Conservation (phyloP, 2,329 filamentous ascomycete genomes). For the Neofusicoccum cordaticola region DNA sequence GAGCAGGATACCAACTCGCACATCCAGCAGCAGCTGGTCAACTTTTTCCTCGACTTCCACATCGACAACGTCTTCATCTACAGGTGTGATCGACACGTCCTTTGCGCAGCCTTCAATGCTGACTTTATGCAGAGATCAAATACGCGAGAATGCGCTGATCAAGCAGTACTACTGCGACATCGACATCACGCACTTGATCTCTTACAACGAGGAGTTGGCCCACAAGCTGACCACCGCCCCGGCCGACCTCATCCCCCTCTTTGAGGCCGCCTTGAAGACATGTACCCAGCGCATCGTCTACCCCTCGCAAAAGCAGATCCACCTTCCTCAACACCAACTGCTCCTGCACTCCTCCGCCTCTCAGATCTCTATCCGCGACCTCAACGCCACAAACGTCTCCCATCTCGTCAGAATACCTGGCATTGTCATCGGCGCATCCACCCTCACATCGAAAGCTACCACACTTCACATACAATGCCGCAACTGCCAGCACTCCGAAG, state of each 20-base stretch:
- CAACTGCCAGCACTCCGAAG: conserved; percentile 71
- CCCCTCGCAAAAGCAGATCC: conserved; percentile 64
- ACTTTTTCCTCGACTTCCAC: conserved; percentile 90
- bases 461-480: conserved; percentile 82
- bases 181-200: conserved; percentile 92
- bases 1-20: conserved; percentile 34
- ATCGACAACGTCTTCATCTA: conserved; percentile 95
- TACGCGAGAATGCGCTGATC: conserved; percentile 88
- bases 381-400: conserved; percentile 89
- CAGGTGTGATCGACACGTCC: conserved; percentile 55
- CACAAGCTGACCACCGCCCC: conserved; percentile 87
- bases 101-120: conserved; percentile 26
- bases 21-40: conserved; percentile 75
- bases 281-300: conserved; percentile 94
- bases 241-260: conserved; percentile 87
- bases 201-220: conserved; percentile 91
- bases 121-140: conserved; percentile 69
- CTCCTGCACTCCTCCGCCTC: conserved; percentile 90
- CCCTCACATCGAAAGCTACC: conserved; percentile 93
- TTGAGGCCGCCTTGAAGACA: conserved; percentile 83
- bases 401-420: conserved; percentile 94
- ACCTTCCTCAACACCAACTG: conserved; percentile 87
- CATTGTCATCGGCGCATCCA: conserved; percentile 95
- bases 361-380: conserved; percentile 87
- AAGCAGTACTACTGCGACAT: conserved; percentile 96